Conservation (phyloP, 2,329 filamentous ascomycete genomes). For the Trichophaea hybrida region DNA sequence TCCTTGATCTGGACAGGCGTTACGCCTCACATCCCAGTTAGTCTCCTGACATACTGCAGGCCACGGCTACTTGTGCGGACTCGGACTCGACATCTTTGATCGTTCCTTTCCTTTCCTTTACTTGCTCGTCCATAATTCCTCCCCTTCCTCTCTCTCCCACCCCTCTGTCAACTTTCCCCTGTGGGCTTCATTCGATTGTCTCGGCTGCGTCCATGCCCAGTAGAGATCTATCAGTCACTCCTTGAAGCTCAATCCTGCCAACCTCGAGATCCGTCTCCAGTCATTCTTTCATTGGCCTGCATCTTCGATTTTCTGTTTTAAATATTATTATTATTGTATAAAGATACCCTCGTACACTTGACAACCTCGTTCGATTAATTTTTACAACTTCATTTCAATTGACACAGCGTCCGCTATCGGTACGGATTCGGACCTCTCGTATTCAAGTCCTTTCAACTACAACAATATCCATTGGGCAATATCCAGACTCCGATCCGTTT, state of each 20-base stretch:
- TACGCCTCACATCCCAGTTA: background rate
- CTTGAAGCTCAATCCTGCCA: background rate
- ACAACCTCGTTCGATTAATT: background rate
- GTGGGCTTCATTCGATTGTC: background rate
- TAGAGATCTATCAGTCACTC: conserved; percentile 21
- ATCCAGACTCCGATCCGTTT: background rate
- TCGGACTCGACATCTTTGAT: background rate
- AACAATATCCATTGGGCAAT: background rate
- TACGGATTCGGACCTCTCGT: background rate
- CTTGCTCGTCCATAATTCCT: conserved; percentile 19
- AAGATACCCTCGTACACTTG: too few relatives aligned
- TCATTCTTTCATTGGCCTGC: background rate
- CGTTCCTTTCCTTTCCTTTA: background rate
- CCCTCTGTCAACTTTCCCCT: conserved; percentile 8
- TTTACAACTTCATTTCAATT: background rate
- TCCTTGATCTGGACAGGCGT: background rate
- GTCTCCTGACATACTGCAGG: background rate
- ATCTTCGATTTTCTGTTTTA: background rate
- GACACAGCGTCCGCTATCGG: background rate
- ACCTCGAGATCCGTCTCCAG: background rate
- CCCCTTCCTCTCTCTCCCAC: background rate
- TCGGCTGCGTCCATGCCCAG: conserved; percentile 10
- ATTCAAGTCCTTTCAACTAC: background rate
- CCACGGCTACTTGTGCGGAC: background rate
- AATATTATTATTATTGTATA: background rate